Evolutionary conservation across 2,329 filamentous ascomycete genomes (phyloP), one percentile per base, ranked within the genome.

Genomic region (Diaporthe amygdali): DNA sequence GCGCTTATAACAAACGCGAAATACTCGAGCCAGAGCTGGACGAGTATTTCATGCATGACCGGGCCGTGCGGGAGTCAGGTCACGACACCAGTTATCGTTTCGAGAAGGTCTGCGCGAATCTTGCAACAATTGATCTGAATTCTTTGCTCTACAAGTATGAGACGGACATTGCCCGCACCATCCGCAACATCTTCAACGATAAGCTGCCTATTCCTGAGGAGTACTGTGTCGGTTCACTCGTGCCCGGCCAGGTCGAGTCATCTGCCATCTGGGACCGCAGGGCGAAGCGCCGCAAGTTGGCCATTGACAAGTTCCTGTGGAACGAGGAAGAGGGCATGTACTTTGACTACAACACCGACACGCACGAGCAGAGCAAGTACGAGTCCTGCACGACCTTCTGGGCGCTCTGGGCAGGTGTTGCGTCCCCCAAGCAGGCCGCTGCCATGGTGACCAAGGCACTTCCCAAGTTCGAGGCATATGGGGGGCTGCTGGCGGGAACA

Each of bases 71-170:
- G 75, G 96, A 99, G 82, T 98, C 96, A 22, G 96, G 96, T 15
- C 96, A 99, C 81, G 96, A 99, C 80, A 99, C 96, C 2, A 94
- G 94, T 20, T 98, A 98, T 82, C 94, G 96, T 22, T 87, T 99
- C 25, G 96, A 98, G 82, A 92, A 91, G 56, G 88, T 97, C 30
- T 95, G 93, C 76, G 96, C 94, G 14, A 91, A 98, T 79, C 86
- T 98, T 32, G 96, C 95, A 14, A 98, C 95, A 0, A 94, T 98
- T 71, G 96, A 99, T 78, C 88, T 98, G 69, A 98, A 99, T 84
- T 96, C 95, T 34, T 87, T 97, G 37, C 85, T 99, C 34, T 99
- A 96, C 89, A 98, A 98, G 83, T 98, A 98, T 79, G 96, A 99
- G 83, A 92, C 92, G 37, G 96, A 99, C 78, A 98, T 99, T 79